Evolutionary conservation across 2,329 filamentous ascomycete species (phyloP).

Genomic region (Sporothrix pseudoabietina): DNA sequence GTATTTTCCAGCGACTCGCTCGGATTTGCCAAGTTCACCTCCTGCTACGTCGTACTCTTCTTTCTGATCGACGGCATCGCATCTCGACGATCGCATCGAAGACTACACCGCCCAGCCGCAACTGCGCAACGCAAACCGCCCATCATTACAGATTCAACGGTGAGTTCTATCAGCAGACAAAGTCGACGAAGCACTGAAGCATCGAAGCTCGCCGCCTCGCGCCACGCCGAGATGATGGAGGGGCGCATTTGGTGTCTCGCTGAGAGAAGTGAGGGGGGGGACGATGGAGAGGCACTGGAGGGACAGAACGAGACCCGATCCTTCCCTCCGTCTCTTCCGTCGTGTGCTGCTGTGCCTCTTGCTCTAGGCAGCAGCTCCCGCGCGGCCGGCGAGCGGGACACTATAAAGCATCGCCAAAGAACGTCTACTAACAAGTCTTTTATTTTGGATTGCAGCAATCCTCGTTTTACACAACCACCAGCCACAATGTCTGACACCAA

Average conservation of each 20-base stretch:
- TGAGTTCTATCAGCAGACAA: neutral
- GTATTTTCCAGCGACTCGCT: neutral
- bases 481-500: constrained; percentile 52
- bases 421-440: neutral
- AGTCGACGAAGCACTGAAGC: neutral
- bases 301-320: neutral
- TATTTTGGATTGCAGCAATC: neutral
- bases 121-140: neutral
- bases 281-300: neutral
- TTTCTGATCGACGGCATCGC: constrained; percentile 8
- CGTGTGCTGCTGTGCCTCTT: neutral
- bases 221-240: neutral
- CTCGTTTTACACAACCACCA: neutral
- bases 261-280: neutral
- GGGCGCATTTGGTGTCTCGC: neutral
- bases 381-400: neutral
- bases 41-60: neutral
- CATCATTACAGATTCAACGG: neutral
- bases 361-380: constrained; percentile 13
- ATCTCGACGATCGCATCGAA: constrained; percentile 14
- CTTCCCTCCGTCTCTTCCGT: neutral
- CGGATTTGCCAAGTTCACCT: neutral
- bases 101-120: neutral
- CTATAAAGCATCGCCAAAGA: neutral
- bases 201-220: neutral